Base-by-base conservation (phyloP, 2,329 filamentous ascomycete species). In the Aspergillus oerlinghausenensis region DNA sequence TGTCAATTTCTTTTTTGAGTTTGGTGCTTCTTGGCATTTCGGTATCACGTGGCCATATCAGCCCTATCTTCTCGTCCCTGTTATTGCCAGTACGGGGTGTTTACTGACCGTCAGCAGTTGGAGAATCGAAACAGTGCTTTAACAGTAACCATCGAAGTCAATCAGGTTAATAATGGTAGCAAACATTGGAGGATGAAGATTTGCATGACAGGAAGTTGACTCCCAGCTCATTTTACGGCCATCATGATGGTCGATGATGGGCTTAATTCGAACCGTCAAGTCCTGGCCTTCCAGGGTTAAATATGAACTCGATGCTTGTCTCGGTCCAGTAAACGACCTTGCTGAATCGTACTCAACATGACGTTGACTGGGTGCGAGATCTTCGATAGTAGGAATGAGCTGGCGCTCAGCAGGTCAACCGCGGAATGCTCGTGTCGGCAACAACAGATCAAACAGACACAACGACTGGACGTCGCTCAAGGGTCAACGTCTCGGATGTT, bases 1-100 rank as follows among this genome's bases (percentile, higher is more conserved):
- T 62, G 40, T 29, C 38, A 51, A 51, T 21, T 50, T 55, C 35
- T 4, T 21, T 21, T 49, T 48, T 25, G n/a, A 52, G 38, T 40
- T 51, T 54, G 23, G 8, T 49, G 23, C 0, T 14, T 14, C 19
- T 26, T 35, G 19, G 17, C 14, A 11, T 35, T 59, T 56, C 51
- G 54, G 51, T 58, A 55, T 47, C 43, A 47, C 19, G 23, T 47
- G 43, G 0, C 1, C 2, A 4, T 1, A 1, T 0, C 23, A 47
- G 21, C 43, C 43, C 43, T 47, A 47, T 26, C 19, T 47, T 7
- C 21, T 14, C 11, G 43, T 43, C 40, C 3, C 40, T 43, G 4
- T 11, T 11, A 17, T 35, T 35, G 32, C 11, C 14, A 35, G 32
- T 35, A 11, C 10, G 11, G 10, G 11, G 10, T 23, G 29, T 29